These are phyloP conservation scores for Paecilomyces fulvus DNA, from an alignment of 2,329 filamentous ascomycete genomes.

Conservation along the genomic window DNA sequence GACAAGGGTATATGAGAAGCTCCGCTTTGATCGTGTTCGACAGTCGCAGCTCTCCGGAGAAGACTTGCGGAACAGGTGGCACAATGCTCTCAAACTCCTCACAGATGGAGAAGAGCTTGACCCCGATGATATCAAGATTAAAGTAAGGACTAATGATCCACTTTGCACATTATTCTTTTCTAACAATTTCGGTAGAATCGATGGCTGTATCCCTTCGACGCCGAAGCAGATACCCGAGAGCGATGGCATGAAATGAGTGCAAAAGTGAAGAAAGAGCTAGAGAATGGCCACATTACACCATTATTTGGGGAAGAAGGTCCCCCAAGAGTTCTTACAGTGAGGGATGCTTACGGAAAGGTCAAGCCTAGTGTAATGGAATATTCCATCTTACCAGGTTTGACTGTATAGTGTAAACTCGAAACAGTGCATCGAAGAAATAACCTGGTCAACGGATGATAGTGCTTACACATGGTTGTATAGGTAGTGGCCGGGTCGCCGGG, in stretches of 20 bases:
- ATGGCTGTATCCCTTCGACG: conserved; percentile 41
- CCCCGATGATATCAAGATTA: conserved; percentile 40
- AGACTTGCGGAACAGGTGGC: conserved; percentile 15
- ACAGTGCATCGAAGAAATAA: too few relatives aligned
- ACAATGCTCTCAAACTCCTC: conserved; percentile 11
- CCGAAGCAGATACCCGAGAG: conserved; percentile 36
- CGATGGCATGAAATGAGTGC: conserved; percentile 36
- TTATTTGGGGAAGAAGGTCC: conserved; percentile 17
- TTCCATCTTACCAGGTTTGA: neutral
- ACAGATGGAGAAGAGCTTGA: conserved; percentile 30
- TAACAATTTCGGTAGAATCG: conserved; percentile 26
- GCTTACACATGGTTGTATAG: too few relatives aligned
- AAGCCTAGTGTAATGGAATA: neutral
- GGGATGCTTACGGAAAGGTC: conserved; percentile 7
- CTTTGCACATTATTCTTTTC: neutral
- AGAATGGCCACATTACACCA: conserved; percentile 29
- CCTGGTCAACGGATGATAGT: too few relatives aligned
- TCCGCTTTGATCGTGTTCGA: conserved; percentile 16
- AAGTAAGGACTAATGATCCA: conserved; percentile 6
- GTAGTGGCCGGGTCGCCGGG: too few relatives aligned
- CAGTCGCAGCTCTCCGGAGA: conserved; percentile 14
- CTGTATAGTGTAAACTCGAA: neutral
- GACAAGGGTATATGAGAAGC: conserved; percentile 15
- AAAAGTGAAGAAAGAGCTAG: conserved; percentile 28
- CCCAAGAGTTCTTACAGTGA: conserved; percentile 5